phyloP scores from a whole-genome alignment of 305 asterid genomes.

The Solanum hybrid region DNA sequence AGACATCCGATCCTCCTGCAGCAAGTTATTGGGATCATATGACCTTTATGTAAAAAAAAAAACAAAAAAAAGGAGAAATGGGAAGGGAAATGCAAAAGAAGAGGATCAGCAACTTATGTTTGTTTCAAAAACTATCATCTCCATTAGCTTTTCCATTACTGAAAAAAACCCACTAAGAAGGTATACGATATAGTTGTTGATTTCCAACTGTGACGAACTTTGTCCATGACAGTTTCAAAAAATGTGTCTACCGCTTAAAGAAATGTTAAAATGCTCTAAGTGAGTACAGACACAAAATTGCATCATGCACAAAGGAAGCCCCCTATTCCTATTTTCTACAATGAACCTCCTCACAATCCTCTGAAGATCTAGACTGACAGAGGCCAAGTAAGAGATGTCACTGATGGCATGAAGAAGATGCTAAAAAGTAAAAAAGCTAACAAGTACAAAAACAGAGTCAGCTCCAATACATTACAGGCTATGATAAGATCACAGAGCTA shows the following conservation, averaged over 20 bases:
- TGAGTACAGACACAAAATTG: background rate
- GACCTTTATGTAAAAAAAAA: background rate
- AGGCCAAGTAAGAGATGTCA: background rate
- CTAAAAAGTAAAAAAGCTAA: background rate
- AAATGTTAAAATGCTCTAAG: background rate
- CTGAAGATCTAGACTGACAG: background rate
- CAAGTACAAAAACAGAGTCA: background rate
- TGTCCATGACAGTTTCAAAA: background rate
- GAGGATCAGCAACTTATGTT: background rate
- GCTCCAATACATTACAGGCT: background rate
- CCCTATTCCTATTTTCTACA: conserved; percentile 1
- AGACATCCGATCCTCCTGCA: conserved; percentile 80
- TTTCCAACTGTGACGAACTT: background rate
- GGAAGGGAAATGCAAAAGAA: background rate
- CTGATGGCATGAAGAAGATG: background rate
- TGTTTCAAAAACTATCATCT: background rate
- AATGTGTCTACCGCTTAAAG: background rate
- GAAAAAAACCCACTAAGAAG: background rate
- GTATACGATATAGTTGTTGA: background rate
- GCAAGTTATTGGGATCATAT: conserved; percentile 27
- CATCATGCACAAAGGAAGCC: background rate
- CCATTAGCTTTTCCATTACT: background rate
- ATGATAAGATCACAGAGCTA: background rate
- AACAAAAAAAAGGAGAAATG: background rate
- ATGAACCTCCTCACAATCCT: background rate